Evolutionary conservation across 441 rosid species (phyloP).

Genomic region (Mallotus japonicus): DNA sequence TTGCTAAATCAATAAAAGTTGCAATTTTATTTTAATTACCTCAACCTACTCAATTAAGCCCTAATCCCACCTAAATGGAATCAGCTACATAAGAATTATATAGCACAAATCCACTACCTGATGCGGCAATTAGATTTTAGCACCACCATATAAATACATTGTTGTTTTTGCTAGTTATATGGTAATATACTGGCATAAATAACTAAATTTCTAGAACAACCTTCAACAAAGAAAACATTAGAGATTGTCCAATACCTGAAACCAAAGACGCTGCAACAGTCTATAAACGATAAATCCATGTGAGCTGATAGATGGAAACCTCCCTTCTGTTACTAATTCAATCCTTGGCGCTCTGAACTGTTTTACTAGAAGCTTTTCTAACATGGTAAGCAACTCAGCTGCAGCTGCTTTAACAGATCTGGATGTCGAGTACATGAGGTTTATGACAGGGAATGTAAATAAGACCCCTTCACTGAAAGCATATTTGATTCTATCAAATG

Average conservation of each 20-base stretch:
- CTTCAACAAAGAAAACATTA: conserved; percentile 8
- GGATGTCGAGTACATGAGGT: conserved; percentile 85
- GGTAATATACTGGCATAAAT: background rate
- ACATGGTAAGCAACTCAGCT: conserved; percentile 61
- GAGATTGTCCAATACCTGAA: conserved; percentile 48
- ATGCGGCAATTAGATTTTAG: background rate
- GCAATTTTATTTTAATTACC: conserved; percentile 4
- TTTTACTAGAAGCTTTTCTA: conserved; percentile 57
- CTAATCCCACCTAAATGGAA: background rate
- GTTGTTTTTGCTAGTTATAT: background rate
- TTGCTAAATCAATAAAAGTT: background rate
- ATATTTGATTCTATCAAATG: conserved; percentile 34
- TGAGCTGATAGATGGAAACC: conserved; percentile 47
- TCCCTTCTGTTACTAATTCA: conserved; percentile 38
- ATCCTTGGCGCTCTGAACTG: conserved; percentile 45
- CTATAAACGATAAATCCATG: conserved; percentile 62
- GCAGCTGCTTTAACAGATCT: conserved; percentile 71
- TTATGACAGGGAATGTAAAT: conserved; percentile 64
- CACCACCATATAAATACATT: background rate
- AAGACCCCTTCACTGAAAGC: conserved; percentile 61
- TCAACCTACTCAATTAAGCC: background rate
- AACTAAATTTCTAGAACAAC: background rate
- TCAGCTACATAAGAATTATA: background rate
- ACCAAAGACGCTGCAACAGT: conserved; percentile 70
- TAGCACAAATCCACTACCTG: background rate